phyloP scores from a whole-genome alignment of 1,139 yeast genomes.

The Hyphopichia burtonii region DNA sequence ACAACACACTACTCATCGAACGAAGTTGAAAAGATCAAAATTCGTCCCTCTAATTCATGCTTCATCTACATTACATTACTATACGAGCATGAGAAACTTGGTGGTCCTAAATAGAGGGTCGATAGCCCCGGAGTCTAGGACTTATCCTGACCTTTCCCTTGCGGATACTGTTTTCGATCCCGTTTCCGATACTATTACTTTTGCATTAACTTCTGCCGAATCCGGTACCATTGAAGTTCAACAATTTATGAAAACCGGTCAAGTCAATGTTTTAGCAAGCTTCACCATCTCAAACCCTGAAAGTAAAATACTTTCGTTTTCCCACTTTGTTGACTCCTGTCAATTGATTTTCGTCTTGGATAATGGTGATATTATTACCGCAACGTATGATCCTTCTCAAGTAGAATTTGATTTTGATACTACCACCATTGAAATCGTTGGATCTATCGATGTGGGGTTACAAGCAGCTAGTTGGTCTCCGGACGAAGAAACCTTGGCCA shows the following conservation, averaged over 20 bases:
- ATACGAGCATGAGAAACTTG: conserved; percentile 51
- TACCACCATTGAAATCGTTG: conserved; percentile 71
- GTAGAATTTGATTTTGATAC: conserved; percentile 54
- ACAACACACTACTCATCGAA: background rate
- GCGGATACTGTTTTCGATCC: conserved; percentile 69
- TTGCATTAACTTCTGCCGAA: conserved; percentile 62
- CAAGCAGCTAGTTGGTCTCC: conserved; percentile 83
- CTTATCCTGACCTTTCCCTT: conserved; percentile 63
- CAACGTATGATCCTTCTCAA: conserved; percentile 53
- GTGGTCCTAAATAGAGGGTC: conserved; percentile 58
- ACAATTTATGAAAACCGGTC: conserved; percentile 59
- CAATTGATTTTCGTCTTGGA: conserved; percentile 62
- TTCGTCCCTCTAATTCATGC: too few species aligned
- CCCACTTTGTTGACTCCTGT: conserved; percentile 63
- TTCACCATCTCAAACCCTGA: conserved; percentile 38
- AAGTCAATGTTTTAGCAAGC: conserved; percentile 51
- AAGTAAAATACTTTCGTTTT: conserved; percentile 45
- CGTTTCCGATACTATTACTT: conserved; percentile 69
- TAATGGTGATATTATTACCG: conserved; percentile 69
- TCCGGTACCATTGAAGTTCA: conserved; percentile 52
- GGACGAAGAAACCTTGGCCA: conserved; percentile 80
- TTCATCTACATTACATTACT: background rate
- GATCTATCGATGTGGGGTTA: conserved; percentile 78
- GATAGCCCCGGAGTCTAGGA: conserved; percentile 45
- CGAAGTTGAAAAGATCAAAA: background rate